Percentiles rank a stretch among this genome's conserved stretches.
Conservation (phyloP, 495 filamentous ascomycete genomes). For the Ascobolus immersus region DNA sequence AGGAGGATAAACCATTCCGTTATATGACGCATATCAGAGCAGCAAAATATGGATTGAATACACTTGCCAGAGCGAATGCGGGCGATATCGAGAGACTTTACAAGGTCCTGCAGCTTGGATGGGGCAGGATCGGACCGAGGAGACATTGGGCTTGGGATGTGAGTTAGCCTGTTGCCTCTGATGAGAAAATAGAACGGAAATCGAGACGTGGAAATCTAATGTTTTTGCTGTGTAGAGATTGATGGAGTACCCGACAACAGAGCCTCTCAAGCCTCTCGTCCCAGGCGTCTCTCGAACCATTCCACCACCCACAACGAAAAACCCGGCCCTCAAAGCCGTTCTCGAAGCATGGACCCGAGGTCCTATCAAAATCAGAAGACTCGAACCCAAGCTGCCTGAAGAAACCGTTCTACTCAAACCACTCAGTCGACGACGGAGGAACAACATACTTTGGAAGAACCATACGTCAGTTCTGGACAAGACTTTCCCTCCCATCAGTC, state of each 20-base stretch:
- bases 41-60: constrained; percentile 17
- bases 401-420: constrained; percentile 38
- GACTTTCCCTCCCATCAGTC: constrained; percentile 47
- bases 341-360: constrained; percentile 12
- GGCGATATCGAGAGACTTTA: constrained; percentile 37
- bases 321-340: constrained; percentile 10
- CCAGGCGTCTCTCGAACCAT: constrained; percentile 6
- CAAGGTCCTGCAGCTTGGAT: constrained; percentile 37
- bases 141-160: constrained; percentile 32
- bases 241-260: constrained; percentile 6
- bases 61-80: constrained; percentile 33
- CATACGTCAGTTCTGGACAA: constrained; percentile 29
- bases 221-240: background rate
- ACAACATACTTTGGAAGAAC: constrained; percentile 34
- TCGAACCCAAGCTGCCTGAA: constrained; percentile 29
- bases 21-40: constrained; percentile 9
- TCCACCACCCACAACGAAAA: constrained; percentile 7
- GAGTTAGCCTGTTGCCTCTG: constrained; percentile 21
- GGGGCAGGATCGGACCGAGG: constrained; percentile 49
- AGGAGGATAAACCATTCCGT: constrained; percentile 7
- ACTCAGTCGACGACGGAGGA: constrained; percentile 24
- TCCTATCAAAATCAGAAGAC: constrained; percentile 18
- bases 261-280: constrained; percentile 6
- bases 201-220: constrained; percentile 1
- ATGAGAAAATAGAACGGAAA: constrained; percentile 16